phyloP scores from a whole-genome alignment of 176 grass and related monocot genomes.

The Avena eriantha region DNA sequence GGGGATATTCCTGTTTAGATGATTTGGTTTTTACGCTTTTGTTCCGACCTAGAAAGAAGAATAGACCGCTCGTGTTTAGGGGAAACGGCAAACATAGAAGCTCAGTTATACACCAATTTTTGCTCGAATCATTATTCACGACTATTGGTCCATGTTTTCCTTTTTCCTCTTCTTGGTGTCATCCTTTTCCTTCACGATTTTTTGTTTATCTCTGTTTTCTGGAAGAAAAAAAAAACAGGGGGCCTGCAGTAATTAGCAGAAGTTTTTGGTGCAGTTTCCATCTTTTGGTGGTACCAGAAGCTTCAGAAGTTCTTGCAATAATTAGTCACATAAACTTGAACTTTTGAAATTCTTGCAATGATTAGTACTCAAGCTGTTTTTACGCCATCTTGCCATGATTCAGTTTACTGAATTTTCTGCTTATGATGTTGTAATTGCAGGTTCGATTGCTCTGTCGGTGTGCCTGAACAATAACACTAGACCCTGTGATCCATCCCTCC shows the following conservation, averaged over 20 bases:
- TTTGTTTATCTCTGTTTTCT: background rate
- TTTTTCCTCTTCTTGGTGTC: background rate
- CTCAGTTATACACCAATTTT: background rate
- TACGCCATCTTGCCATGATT: background rate
- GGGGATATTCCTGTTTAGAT: background rate
- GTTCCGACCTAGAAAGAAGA: background rate
- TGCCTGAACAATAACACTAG: background rate
- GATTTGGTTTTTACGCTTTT: background rate
- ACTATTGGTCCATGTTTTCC: background rate
- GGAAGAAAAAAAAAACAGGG: background rate
- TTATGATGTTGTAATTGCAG: slow-evolving; percentile 21
- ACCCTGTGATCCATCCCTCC: background rate
- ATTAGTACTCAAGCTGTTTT: background rate
- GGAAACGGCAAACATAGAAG: background rate
- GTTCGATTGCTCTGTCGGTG: background rate
- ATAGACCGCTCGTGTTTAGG: background rate
- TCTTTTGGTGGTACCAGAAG: background rate
- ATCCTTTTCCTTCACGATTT: background rate
- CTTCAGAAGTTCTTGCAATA: background rate
- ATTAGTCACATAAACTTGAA: background rate
- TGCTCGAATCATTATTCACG: background rate
- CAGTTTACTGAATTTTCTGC: background rate
- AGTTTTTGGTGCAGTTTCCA: background rate
- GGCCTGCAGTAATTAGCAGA: background rate
- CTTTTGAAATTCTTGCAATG: background rate